Evolutionary conservation across 2,329 filamentous ascomycete genomes (phyloP).

Genomic region (Fusarium equiseti): DNA sequence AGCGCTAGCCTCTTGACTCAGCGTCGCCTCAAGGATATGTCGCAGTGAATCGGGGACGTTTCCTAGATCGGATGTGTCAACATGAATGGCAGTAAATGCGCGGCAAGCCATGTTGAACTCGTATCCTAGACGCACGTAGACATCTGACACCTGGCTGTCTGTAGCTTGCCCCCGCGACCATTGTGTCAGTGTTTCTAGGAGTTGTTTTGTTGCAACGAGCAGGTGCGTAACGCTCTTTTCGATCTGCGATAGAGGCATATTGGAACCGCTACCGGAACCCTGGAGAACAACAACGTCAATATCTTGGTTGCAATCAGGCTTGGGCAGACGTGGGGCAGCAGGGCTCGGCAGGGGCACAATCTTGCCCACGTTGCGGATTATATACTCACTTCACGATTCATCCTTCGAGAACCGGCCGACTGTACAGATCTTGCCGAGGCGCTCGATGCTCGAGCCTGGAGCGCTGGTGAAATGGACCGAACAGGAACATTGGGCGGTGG

Average conservation of each 20-base stretch:
- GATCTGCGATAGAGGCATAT: constrained; percentile 89
- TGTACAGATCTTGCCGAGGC: constrained; percentile 74
- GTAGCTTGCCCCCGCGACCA: constrained; percentile 95
- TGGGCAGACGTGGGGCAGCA: constrained; percentile 35
- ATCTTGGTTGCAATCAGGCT: constrained; percentile 35
- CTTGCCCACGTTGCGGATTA: constrained; percentile 6
- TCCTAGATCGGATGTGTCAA: constrained; percentile 92
- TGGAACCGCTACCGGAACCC: constrained; percentile 71
- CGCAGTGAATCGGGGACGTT: constrained; percentile 94
- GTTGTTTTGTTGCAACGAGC: constrained; percentile 95
- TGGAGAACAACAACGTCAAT: constrained; percentile 47
- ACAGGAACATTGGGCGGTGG: constrained; percentile 67
- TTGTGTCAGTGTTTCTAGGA: constrained; percentile 95
- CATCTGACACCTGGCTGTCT: constrained; percentile 95
- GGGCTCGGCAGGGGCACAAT: constrained; percentile 40
- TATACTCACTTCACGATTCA: constrained; percentile 52
- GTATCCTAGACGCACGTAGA: constrained; percentile 96
- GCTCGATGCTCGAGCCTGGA: constrained; percentile 73
- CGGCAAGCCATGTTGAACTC: constrained; percentile 99
- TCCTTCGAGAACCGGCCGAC: constrained; percentile 50
- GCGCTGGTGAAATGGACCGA: constrained; percentile 71
- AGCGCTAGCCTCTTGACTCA: constrained; percentile 95
- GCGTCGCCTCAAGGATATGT: constrained; percentile 91
- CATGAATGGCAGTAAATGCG: constrained; percentile 95
- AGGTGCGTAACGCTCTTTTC: constrained; percentile 99